Evolutionary conservation across 2,329 filamentous ascomycete species (phyloP).

Genomic region (Diaporthe amygdali): DNA sequence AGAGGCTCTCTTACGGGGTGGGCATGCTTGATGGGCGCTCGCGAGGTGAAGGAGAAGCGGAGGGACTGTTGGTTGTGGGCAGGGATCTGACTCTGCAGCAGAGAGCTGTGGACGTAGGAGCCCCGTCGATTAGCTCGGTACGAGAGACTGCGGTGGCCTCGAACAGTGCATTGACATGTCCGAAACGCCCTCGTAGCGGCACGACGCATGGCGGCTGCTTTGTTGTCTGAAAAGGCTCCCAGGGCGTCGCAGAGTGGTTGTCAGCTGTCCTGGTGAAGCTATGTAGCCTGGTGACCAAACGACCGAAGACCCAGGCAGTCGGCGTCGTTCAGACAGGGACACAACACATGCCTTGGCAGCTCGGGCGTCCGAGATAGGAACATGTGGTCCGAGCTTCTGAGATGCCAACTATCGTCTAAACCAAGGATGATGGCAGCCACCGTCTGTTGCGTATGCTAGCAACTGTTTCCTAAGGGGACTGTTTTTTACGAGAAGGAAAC

Average conservation of each 20-base stretch:
- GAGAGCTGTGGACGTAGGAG: slow-evolving; percentile 33
- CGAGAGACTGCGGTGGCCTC: slow-evolving; percentile 43
- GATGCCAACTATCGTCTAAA: neutral
- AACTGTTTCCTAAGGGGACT: no score
- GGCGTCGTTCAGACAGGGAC: slow-evolving; percentile 1
- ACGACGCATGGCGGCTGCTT: slow-evolving; percentile 69
- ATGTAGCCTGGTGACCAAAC: slow-evolving; percentile 6
- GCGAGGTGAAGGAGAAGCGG: slow-evolving; percentile 32
- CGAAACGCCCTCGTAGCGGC: slow-evolving; percentile 71
- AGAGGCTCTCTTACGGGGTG: slow-evolving; percentile 50
- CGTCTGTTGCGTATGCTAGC: neutral
- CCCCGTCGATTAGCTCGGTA: slow-evolving; percentile 56
- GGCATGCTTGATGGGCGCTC: slow-evolving; percentile 41
- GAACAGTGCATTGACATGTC: slow-evolving; percentile 69
- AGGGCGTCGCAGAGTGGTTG: neutral
- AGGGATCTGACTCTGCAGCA: slow-evolving; percentile 29
- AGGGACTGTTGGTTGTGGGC: slow-evolving; percentile 24
- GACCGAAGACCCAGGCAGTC: slow-evolving; percentile 4
- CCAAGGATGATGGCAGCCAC: no score
- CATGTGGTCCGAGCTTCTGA: slow-evolving; percentile 10
- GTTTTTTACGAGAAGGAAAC: neutral
- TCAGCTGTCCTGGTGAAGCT: neutral
- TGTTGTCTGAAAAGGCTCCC: slow-evolving; percentile 15
- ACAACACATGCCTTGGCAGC: neutral
- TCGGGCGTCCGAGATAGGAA: slow-evolving; percentile 18